These are phyloP conservation scores for Quercus wislizeni DNA, from an alignment of 306 rosid species.

Conservation along the genomic window DNA sequence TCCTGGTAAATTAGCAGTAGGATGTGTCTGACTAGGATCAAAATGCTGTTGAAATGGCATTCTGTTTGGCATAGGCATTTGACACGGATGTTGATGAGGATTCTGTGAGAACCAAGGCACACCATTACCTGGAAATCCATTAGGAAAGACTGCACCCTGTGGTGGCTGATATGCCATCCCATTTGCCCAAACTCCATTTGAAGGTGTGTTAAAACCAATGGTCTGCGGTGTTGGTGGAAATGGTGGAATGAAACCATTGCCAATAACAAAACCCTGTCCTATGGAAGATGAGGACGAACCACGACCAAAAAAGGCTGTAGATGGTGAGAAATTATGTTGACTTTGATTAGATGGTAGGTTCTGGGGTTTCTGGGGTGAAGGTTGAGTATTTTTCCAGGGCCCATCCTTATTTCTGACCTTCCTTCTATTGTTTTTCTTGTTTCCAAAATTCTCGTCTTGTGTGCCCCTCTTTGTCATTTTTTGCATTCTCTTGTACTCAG, in stretches of 20 bases:
- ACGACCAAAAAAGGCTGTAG: constrained; percentile 20
- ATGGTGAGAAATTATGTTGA: constrained; percentile 25
- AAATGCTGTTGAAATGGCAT: constrained; percentile 52
- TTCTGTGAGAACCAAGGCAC: constrained; percentile 51
- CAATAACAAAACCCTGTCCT: constrained; percentile 37
- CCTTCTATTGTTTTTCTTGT: constrained; percentile 42
- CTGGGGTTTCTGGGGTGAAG: constrained; percentile 21
- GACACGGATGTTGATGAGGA: constrained; percentile 38
- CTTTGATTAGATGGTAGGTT: constrained; percentile 22
- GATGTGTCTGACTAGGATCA: constrained; percentile 31
- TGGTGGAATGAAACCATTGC: constrained; percentile 33
- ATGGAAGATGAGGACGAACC: constrained; percentile 34
- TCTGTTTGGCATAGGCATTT: constrained; percentile 43
- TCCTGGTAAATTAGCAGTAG: constrained; percentile 31
- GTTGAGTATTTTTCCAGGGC: constrained; percentile 31
- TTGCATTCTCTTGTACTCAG: constrained; percentile 61
- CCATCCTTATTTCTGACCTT: constrained; percentile 15
- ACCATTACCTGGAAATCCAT: constrained; percentile 47
- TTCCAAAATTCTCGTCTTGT: constrained; percentile 47
- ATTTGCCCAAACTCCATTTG: constrained; percentile 56
- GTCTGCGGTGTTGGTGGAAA: constrained; percentile 37
- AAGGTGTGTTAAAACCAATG: constrained; percentile 22
- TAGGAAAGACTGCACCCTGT: constrained; percentile 39
- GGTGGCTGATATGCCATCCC: constrained; percentile 50
- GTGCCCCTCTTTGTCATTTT: constrained; percentile 54